These are phyloP conservation scores for Trametes coccinea DNA, from an alignment of 768 basidiomycete species.

Conservation along the genomic window DNA sequence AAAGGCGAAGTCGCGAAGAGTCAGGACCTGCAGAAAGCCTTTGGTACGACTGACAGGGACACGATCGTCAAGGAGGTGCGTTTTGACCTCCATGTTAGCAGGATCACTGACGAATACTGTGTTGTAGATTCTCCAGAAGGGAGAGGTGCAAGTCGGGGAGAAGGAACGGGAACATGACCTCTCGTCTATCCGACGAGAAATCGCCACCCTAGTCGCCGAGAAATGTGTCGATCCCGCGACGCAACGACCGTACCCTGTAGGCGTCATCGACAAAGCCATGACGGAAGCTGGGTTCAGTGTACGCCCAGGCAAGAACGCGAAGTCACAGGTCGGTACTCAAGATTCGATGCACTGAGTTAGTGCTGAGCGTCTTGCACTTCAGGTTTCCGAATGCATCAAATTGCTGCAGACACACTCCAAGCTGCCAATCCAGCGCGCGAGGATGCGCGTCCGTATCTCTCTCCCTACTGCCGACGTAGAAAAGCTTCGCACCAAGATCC, in stretches of 20 bases:
- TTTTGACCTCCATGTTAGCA: background rate
- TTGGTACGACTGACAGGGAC: conserved; percentile 70
- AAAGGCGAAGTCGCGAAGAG: conserved; percentile 92
- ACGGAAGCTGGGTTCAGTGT: conserved; percentile 91
- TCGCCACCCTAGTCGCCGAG: conserved; percentile 91
- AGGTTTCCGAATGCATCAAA: conserved; percentile 91
- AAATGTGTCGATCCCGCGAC: conserved; percentile 95
- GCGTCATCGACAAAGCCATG: conserved; percentile 99
- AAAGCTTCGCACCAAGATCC: conserved; percentile 66
- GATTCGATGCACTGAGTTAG: background rate
- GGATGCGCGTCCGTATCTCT: conserved; percentile 87
- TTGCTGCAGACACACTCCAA: conserved; percentile 76
- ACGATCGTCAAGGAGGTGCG: conserved; percentile 81
- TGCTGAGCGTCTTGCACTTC: background rate
- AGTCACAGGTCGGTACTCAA: conserved; percentile 73
- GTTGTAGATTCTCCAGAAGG: conserved; percentile 85
- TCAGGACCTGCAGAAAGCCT: conserved; percentile 90
- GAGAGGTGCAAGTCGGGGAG: conserved; percentile 95
- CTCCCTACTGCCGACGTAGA: conserved; percentile 69
- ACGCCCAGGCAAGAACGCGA: conserved; percentile 85
- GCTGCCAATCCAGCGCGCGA: conserved; percentile 90
- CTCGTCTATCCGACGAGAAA: conserved; percentile 78
- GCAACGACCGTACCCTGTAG: conserved; percentile 86
- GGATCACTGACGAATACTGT: background rate
- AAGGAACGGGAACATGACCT: conserved; percentile 95